Evolutionary conservation across 129 eudicot species (phyloP).

Genomic region (Artemisia tridentata): DNA sequence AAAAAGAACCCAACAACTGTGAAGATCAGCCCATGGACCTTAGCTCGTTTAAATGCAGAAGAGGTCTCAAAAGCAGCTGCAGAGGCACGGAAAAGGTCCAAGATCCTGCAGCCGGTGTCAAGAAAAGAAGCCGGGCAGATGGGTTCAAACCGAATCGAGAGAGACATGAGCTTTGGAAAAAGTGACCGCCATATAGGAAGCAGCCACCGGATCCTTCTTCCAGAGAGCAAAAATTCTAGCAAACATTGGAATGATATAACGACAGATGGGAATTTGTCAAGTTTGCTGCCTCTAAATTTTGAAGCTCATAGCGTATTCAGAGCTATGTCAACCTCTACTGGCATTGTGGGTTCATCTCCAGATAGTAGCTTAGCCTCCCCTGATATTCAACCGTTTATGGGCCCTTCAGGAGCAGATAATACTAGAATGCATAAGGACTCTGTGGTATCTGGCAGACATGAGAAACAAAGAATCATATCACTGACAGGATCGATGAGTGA

Average conservation of each 20-base stretch:
- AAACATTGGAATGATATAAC: conserved; percentile 19
- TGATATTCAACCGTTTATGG: conserved; percentile 63
- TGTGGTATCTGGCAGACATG: conserved; percentile 23
- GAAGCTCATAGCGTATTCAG: conserved; percentile 57
- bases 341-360: conserved; percentile 59
- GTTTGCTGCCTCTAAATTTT: conserved; percentile 61
- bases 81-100: conserved; percentile 91
- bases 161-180: conserved; percentile 61
- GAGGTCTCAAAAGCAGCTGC: conserved; percentile 92
- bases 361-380: conserved; percentile 92
- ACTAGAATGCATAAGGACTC: conserved; percentile 41
- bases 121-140: conserved; percentile 37
- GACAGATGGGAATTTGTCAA: conserved; percentile 25
- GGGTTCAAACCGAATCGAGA: conserved; percentile 37
- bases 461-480: conserved; percentile 36
- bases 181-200: conserved; percentile 50
- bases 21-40: conserved; percentile 95
- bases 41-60: conserved; percentile 85
- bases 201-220: conserved; percentile 49
- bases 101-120: conserved; percentile 68
- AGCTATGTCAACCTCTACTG: conserved; percentile 10
- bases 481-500: conserved; percentile 79
- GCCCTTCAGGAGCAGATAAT: conserved; percentile 56
- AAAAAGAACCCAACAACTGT: conserved; percentile 72
- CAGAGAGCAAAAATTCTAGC: conserved; percentile 36